These are phyloP conservation scores for Pythium aphanidermatum DNA, from an alignment of 352 stramenopile species.

Conservation along the genomic window DNA sequence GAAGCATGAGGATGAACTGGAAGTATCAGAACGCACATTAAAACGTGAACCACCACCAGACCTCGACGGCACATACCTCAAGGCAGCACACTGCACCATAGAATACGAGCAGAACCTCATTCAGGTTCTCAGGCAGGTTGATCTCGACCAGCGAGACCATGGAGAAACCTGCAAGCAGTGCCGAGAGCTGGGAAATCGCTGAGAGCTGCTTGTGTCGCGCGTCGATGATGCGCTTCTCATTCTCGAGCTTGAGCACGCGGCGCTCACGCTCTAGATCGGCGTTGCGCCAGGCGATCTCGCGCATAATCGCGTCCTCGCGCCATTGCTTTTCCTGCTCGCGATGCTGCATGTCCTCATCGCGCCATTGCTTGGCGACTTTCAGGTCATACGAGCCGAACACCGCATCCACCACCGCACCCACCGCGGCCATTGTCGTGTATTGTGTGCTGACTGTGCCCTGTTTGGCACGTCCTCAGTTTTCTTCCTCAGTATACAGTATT, in stretches of 20 bases:
- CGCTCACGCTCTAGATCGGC: slow-evolving; percentile 66
- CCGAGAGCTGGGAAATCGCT: slow-evolving; percentile 52
- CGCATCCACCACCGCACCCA: slow-evolving; percentile 60
- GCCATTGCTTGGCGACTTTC: slow-evolving; percentile 82
- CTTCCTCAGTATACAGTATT: slow-evolving; percentile 2
- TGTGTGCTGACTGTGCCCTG: not conserved
- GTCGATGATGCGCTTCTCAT: slow-evolving; percentile 74
- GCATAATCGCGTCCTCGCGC: slow-evolving; percentile 64
- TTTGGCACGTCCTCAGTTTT: too few species aligned
- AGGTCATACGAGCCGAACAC: slow-evolving; percentile 83
- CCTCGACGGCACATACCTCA: slow-evolving; percentile 27
- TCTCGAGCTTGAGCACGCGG: slow-evolving; percentile 68
- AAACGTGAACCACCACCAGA: not conserved
- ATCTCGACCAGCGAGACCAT: slow-evolving; percentile 76
- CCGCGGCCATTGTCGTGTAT: slow-evolving; percentile 28
- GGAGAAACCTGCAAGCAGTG: slow-evolving; percentile 62
- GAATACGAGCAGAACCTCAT: slow-evolving; percentile 40
- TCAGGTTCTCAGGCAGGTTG: slow-evolving; percentile 37
- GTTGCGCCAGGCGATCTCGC: slow-evolving; percentile 59
- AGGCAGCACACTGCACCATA: slow-evolving; percentile 53
- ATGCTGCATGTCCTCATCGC: slow-evolving; percentile 67
- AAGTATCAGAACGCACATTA: too few species aligned
- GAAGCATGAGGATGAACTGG: slow-evolving; percentile 72
- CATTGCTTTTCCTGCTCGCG: slow-evolving; percentile 78
- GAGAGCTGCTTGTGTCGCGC: slow-evolving; percentile 58